phyloP scores from a whole-genome alignment of 140 eudicot species.

The Cichorium intybus region DNA sequence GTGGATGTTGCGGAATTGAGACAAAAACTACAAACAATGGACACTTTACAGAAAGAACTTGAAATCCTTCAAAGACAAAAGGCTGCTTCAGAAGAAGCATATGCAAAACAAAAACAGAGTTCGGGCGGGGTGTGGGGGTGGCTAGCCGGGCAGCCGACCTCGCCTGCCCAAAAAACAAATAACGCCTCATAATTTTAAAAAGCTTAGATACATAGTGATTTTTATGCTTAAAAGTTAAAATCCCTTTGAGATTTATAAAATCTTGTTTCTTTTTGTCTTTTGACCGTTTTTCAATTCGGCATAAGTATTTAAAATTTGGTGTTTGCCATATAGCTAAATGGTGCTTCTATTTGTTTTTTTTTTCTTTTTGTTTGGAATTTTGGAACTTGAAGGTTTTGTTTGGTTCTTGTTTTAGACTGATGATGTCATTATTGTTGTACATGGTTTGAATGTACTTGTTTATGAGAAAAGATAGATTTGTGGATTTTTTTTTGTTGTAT shows the following conservation, averaged over 20 bases:
- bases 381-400: slow-evolving; percentile 14
- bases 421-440: slow-evolving; percentile 14
- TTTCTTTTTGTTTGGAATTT: slow-evolving; percentile 22
- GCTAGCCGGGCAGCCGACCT: slow-evolving; percentile 75
- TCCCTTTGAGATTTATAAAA: slow-evolving; percentile 9
- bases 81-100: slow-evolving; percentile 99
- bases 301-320: slow-evolving; percentile 22
- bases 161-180: slow-evolving; percentile 43
- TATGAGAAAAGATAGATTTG: background rate
- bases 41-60: slow-evolving; percentile 80
- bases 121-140: slow-evolving; percentile 99
- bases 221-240: slow-evolving; percentile 23
- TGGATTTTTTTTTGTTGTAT: background rate
- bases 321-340: slow-evolving; percentile 28
- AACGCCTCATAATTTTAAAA: slow-evolving; percentile 34
- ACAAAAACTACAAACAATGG: slow-evolving; percentile 96
- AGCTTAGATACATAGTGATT: slow-evolving; percentile 16
- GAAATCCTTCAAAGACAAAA: slow-evolving; percentile 91
- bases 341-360: slow-evolving; percentile 14
- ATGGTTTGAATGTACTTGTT: background rate
- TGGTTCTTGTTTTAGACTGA: slow-evolving; percentile 17
- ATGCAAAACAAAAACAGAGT: slow-evolving; percentile 77
- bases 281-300: slow-evolving; percentile 19
- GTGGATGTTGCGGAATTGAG: slow-evolving; percentile 97
- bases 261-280: slow-evolving; percentile 8